These are phyloP conservation scores for Neurospora sp. DNA, from an alignment of 495 filamentous ascomycete genomes.

Conservation along the genomic window DNA sequence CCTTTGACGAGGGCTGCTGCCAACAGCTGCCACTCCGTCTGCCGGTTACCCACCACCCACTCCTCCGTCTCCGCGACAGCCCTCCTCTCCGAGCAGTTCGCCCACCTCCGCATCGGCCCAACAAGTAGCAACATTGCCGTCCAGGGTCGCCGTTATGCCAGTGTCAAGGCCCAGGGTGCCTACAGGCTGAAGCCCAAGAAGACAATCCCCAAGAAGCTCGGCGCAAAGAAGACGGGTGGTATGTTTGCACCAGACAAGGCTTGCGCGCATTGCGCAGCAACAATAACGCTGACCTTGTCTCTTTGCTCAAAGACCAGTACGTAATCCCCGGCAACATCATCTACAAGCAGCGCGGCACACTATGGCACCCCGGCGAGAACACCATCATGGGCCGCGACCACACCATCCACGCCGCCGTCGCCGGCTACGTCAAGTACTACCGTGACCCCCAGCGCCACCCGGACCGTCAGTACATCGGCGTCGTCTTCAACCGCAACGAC, in stretches of 20 bases:
- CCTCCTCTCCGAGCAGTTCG: conserved; percentile 15
- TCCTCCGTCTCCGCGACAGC: conserved; percentile 10
- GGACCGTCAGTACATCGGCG: conserved; percentile 81
- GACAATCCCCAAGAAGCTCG: conserved; percentile 84
- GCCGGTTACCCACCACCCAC: conserved; percentile 11
- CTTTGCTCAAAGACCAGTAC: conserved; percentile 53
- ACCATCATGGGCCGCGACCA: conserved; percentile 91
- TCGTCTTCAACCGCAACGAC: conserved; percentile 69
- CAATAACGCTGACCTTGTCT: neutral
- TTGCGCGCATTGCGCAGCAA: neutral
- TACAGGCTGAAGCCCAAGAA: conserved; percentile 74
- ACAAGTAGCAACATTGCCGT: conserved; percentile 21
- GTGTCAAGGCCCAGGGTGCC: conserved; percentile 77
- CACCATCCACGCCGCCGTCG: conserved; percentile 77
- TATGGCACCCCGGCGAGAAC: conserved; percentile 92
- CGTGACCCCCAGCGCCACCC: conserved; percentile 69
- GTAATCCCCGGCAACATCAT: conserved; percentile 95
- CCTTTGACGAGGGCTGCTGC: conserved; percentile 37
- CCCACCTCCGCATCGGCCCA: conserved; percentile 12
- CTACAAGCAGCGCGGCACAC: conserved; percentile 89
- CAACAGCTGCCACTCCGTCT: conserved; percentile 16
- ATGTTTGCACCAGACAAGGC: conserved; percentile 15
- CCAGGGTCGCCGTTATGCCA: conserved; percentile 56
- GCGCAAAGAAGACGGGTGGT: conserved; percentile 86
- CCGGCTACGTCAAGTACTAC: conserved; percentile 95